A percentile compares a stretch with the other conserved stretches of the same genome.
Evolutionary conservation across 805 yeast species (phyloP).

Genomic region (Saturnispora ahearnii): DNA sequence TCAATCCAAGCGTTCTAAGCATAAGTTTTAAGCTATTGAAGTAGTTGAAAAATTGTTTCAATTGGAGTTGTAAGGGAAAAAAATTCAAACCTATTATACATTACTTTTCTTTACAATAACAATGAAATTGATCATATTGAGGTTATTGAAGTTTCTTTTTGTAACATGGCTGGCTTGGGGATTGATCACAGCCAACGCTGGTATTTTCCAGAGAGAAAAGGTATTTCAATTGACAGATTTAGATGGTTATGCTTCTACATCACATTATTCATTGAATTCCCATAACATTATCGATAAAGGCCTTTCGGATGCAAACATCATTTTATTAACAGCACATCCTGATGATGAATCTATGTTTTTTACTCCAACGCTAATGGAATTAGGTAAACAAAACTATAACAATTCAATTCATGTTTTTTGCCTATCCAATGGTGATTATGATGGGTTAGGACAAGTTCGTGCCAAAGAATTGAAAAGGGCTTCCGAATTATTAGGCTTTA

Average conservation of each 20-base stretch:
- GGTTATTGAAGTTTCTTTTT: background rate
- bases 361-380: slow-evolving; percentile 61
- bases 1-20: background rate
- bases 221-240: background rate
- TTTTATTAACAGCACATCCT: slow-evolving; percentile 76
- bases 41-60: background rate
- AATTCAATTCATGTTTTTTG: slow-evolving; percentile 56
- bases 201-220: background rate
- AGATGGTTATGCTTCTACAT: background rate
- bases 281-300: slow-evolving; percentile 13
- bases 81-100: background rate
- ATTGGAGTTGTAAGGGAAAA: background rate
- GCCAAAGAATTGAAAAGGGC: slow-evolving; percentile 49
- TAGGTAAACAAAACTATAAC: slow-evolving; percentile 35
- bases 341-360: slow-evolving; percentile 99
- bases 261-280: slow-evolving; percentile 15
- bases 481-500: slow-evolving; percentile 43
- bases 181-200: background rate
- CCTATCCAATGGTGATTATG: slow-evolving; percentile 69
- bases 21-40: background rate
- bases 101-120: background rate
- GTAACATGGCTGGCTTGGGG: background rate
- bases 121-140: background rate
- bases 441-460: slow-evolving; percentile 61
- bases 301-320: slow-evolving; percentile 20